Percentiles rank a stretch among this genome's conserved stretches.
Conservation (phyloP, 306 rosid species). For the Astragalus glycyphyllos region DNA sequence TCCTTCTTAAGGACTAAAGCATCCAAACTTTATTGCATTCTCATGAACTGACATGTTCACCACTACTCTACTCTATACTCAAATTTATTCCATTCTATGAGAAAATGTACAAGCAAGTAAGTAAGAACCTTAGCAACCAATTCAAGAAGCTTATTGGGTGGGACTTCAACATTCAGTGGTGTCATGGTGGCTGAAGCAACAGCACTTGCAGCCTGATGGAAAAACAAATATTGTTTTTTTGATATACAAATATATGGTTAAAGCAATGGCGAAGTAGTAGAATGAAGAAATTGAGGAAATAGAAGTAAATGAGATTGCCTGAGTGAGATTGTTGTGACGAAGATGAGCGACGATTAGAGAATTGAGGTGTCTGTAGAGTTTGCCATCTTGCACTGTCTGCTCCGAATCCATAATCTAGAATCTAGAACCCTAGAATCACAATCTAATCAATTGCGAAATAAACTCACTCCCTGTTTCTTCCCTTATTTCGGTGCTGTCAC, state of each 20-base stretch:
- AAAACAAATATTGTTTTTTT: too few relatives aligned
- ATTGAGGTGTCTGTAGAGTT: slow-evolving; percentile 73
- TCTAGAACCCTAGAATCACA: slow-evolving; percentile 1
- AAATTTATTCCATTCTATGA: background rate
- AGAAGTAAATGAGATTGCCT: slow-evolving; percentile 44
- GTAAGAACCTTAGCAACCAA: slow-evolving; percentile 76
- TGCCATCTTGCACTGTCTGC: slow-evolving; percentile 69
- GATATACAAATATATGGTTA: too few relatives aligned
- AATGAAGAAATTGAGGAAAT: too few relatives aligned
- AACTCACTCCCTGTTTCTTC: too few relatives aligned
- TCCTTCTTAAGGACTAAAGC: background rate
- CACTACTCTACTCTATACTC: background rate
- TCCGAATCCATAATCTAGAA: slow-evolving; percentile 63
- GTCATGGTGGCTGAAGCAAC: slow-evolving; percentile 92
- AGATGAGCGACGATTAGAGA: slow-evolving; percentile 91
- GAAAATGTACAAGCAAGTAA: slow-evolving; percentile 32
- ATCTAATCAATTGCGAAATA: background rate
- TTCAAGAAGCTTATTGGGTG: slow-evolving; percentile 72
- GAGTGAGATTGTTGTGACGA: slow-evolving; percentile 76
- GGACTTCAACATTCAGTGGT: slow-evolving; percentile 68
- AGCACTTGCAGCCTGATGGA: slow-evolving; percentile 76
- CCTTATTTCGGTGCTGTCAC: slow-evolving; percentile 12
- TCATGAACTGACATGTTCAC: background rate
- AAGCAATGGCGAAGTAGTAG: background rate
- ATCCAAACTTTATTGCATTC: background rate